Evolutionary conservation across 208 protist genomes (phyloP).

Genomic region (Leptomonas seymouri): DNA sequence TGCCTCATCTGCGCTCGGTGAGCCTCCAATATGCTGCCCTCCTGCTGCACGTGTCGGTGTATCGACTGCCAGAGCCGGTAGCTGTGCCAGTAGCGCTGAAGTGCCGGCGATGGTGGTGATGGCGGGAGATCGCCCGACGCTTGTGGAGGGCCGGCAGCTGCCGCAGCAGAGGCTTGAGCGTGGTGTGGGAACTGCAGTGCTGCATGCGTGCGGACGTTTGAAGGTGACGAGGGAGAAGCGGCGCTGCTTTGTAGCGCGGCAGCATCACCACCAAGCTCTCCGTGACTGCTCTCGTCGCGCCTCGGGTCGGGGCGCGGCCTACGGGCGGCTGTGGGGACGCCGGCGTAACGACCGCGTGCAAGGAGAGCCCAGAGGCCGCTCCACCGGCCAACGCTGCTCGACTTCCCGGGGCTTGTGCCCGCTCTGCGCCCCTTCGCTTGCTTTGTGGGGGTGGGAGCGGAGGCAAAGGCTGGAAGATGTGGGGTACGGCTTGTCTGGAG

Average conservation of each 20-base stretch:
- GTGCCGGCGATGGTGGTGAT: background rate
- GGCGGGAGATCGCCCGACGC: constrained; percentile 2
- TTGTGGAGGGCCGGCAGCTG: background rate
- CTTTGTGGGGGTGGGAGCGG: no score
- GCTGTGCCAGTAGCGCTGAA: constrained; percentile 30
- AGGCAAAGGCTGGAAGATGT: no score
- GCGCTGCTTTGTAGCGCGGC: no score
- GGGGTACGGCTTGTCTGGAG: no score
- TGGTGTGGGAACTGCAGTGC: background rate
- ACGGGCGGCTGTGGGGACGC: constrained; percentile 1
- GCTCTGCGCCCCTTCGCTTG: no score
- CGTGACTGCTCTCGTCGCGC: background rate
- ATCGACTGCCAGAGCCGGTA: constrained; percentile 22
- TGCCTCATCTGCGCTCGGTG: constrained; percentile 6
- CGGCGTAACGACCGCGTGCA: constrained; percentile 1
- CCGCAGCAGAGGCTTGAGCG: background rate
- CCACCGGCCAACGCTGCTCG: constrained; percentile 6
- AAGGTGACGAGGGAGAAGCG: no score
- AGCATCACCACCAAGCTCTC: background rate
- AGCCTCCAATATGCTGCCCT: constrained; percentile 12
- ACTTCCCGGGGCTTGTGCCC: no score
- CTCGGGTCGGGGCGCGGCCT: background rate
- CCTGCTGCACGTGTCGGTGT: constrained; percentile 11
- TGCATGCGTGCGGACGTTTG: no score
- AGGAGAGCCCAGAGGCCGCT: constrained; percentile 5